Evolutionary conservation across 1,139 yeast genomes (phyloP).

Genomic region (Scheffersomyces lignicola): DNA sequence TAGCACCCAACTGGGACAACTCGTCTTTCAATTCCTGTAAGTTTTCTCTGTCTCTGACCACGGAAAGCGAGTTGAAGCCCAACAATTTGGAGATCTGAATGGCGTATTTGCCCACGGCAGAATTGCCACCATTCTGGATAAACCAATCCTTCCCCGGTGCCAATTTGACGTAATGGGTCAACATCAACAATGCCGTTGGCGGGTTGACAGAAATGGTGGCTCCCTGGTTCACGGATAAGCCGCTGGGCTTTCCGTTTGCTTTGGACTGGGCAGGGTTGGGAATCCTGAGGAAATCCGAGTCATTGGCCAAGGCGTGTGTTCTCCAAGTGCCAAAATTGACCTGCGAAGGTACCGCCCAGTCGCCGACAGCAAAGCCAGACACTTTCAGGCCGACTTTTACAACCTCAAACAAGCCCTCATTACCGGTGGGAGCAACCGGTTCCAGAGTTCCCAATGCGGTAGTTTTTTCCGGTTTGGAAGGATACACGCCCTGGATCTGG

Average conservation of each 20-base stretch:
- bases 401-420: conserved; percentile 90
- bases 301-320: conserved; percentile 65
- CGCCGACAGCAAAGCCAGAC: conserved; percentile 61
- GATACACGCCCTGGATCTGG: conserved; percentile 44
- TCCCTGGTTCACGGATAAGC: conserved; percentile 61
- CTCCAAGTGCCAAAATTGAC: conserved; percentile 96
- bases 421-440: conserved; percentile 42
- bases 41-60: conserved; percentile 82
- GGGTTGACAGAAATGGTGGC: conserved; percentile 94
- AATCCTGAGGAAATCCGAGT: conserved; percentile 54
- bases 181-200: conserved; percentile 87
- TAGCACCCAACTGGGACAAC: conserved; percentile 70
- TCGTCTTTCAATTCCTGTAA: conserved; percentile 62
- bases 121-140: conserved; percentile 94
- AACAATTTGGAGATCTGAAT: conserved; percentile 78
- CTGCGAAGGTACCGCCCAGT: conserved; percentile 86
- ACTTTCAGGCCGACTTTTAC: conserved; percentile 64
- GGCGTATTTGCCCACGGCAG: conserved; percentile 95
- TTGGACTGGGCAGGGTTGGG: conserved; percentile 40
- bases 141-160: conserved; percentile 80
- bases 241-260: conserved; percentile 35
- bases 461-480: conserved; percentile 36
- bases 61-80: conserved; percentile 82
- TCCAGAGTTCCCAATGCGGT: conserved; percentile 31
- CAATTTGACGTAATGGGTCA: conserved; percentile 66